phyloP scores from a whole-genome alignment of 495 filamentous ascomycete species.

The Cercophora scortea region DNA sequence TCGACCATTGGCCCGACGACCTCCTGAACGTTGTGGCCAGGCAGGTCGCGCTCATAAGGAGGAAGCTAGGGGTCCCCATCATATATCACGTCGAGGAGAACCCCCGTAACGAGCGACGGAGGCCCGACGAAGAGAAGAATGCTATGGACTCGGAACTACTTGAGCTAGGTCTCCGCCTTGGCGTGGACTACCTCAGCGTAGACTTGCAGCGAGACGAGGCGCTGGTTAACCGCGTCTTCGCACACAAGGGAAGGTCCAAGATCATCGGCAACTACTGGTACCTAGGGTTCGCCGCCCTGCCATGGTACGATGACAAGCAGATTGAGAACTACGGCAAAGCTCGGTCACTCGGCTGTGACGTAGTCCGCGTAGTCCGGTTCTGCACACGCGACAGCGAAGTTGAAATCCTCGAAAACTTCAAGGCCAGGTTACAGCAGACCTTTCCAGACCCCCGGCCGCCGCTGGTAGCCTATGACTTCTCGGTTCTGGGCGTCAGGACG shows the following conservation, averaged over 20 bases:
- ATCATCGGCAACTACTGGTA: conserved; percentile 63
- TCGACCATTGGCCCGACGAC: conserved; percentile 52
- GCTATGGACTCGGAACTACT: conserved; percentile 52
- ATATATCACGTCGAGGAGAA: conserved; percentile 58
- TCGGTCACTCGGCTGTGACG: conserved; percentile 57
- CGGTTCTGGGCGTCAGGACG: conserved; percentile 57
- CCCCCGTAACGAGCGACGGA: conserved; percentile 37
- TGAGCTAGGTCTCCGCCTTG: conserved; percentile 62
- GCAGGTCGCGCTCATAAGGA: conserved; percentile 51
- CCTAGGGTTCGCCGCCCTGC: conserved; percentile 37
- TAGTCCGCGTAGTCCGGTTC: conserved; percentile 60
- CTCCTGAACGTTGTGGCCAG: conserved; percentile 45
- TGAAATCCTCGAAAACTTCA: conserved; percentile 48
- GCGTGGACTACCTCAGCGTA: conserved; percentile 64
- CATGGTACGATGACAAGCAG: conserved; percentile 57
- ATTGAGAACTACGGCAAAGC: conserved; percentile 50
- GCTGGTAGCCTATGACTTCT: conserved; percentile 67
- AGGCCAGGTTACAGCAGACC: conserved; percentile 32
- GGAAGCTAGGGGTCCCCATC: conserved; percentile 59
- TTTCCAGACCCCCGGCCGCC: conserved; percentile 49
- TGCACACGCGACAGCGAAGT: conserved; percentile 53
- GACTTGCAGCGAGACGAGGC: conserved; percentile 52
- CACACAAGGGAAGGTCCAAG: conserved; percentile 56
- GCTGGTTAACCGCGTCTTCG: conserved; percentile 45
- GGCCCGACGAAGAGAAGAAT: conserved; percentile 29